Base-by-base conservation (phyloP, 495 filamentous ascomycete genomes). In the Tuber aestivum region DNA sequence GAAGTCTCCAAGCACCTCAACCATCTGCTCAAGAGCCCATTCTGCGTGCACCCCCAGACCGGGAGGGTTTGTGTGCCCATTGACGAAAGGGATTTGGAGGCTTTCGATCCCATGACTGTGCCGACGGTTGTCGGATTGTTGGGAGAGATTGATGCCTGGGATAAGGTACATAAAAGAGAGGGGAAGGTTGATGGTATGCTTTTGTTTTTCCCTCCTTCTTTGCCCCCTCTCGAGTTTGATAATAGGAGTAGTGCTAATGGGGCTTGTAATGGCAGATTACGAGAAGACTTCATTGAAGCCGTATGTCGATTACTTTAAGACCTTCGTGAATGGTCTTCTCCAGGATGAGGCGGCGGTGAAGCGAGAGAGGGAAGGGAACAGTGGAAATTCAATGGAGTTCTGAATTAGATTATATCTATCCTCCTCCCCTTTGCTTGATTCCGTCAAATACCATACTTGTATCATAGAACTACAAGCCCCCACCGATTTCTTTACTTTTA, bases 1-100 rank as follows among this genome's bases (percentile, higher is more conserved):
- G 94, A 97, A 79, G 95, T 99, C 80, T 93, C 92, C 81, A 97
- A 97, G 86, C 96, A 97, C 82, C 89, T 97, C 83, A 98, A 96
- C 86, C 95, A 99, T 88, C 88, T 99, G 86, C 89, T 99, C 69
- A 99, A 99, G 82, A 92, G 90, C 76, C 95, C 95, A 5, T 99
- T 99, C 79, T 95, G 97, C 74, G 90, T 99, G 42, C 95, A 99
- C 86, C 95, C 95, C 0, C 93, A 92, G 9, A 99, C 96, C 1
- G 96, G 81, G 61, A 86, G 94, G 72, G 91, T 99, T 35, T 99
- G 95, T 85, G 96, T 99, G 70, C 95, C 95, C 18, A 97, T 99
- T 80, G 92, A 97, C 82, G 86, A 88, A 21, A 84, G 86, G 37
- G 83, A 87, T 35, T 84, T 90, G 74, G 92, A 95, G 56, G 86